phyloP scores from a whole-genome alignment of 768 basidiomycete species.

The Suillus bovinus region DNA sequence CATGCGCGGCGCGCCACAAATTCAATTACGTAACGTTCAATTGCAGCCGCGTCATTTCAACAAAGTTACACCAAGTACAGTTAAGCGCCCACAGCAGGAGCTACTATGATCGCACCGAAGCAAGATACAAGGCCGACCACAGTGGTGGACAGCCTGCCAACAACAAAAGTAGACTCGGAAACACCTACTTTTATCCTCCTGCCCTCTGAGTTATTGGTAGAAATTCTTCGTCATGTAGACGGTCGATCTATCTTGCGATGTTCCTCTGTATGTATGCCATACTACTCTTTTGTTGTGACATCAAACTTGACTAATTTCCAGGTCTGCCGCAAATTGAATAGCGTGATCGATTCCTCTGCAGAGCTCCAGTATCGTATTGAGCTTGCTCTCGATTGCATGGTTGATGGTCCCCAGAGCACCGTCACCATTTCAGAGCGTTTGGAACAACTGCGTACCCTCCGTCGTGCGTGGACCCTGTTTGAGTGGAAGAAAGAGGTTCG shows the following conservation, averaged over 20 bases:
- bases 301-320: constrained; percentile 6
- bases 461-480: constrained; percentile 37
- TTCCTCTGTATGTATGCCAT: constrained; percentile 6
- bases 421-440: constrained; percentile 34
- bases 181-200: neutral
- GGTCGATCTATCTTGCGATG: constrained; percentile 8
- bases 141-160: neutral
- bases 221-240: constrained; percentile 4
- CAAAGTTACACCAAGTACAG: neutral
- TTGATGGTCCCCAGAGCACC: constrained; percentile 16
- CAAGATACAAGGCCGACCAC: neutral
- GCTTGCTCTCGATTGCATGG: constrained; percentile 40
- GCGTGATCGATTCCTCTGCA: constrained; percentile 25
- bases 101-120: constrained; percentile 1
- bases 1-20: too few species aligned
- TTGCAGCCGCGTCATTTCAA: neutral
- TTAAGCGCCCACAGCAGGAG: neutral
- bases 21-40: neutral
- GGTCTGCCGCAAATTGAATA: constrained; percentile 24
- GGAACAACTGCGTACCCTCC: constrained; percentile 32
- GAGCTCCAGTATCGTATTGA: constrained; percentile 42
- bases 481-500: constrained; percentile 24
- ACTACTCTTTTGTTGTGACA: neutral
- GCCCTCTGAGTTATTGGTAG: constrained; percentile 4
- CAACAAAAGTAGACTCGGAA: neutral